phyloP scores from a whole-genome alignment of 768 basidiomycete species.

The Pisolithus marmoratus region DNA sequence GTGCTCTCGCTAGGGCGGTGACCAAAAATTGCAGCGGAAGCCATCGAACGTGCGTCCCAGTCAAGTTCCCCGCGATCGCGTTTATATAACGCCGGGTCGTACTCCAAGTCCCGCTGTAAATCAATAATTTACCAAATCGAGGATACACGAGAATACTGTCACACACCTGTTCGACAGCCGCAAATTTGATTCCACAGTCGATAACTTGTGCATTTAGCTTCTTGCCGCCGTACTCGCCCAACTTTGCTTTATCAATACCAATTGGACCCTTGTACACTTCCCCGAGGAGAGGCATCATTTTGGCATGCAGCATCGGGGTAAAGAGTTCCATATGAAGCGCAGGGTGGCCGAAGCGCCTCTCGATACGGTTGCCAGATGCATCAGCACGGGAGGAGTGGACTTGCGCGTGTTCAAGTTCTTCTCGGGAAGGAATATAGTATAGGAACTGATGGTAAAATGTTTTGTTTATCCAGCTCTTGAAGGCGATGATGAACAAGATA shows the following conservation, averaged over 20 bases:
- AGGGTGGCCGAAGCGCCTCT: conserved; percentile 93
- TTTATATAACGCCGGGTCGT: conserved; percentile 72
- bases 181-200: conserved; percentile 77
- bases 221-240: conserved; percentile 76
- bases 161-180: conserved; percentile 67
- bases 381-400: conserved; percentile 78
- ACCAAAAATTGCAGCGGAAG: conserved; percentile 48
- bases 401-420: conserved; percentile 68
- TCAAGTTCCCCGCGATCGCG: conserved; percentile 82
- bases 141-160: background rate
- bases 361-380: conserved; percentile 63
- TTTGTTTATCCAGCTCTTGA: conserved; percentile 80
- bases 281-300: conserved; percentile 72
- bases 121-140: background rate
- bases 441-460: conserved; percentile 64
- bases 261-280: conserved; percentile 78
- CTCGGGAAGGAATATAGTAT: conserved; percentile 79
- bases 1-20: conserved; percentile 32
- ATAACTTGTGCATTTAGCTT: conserved; percentile 69
- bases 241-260: conserved; percentile 51
- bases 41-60: conserved; percentile 79
- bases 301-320: conserved; percentile 82
- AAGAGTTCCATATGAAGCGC: conserved; percentile 82
- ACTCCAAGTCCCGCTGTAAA: conserved; percentile 62
- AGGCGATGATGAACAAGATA: conserved; percentile 66